Evolutionary conservation across 345 rosid genomes (phyloP).

Genomic region (Ailanthus altissimus): DNA sequence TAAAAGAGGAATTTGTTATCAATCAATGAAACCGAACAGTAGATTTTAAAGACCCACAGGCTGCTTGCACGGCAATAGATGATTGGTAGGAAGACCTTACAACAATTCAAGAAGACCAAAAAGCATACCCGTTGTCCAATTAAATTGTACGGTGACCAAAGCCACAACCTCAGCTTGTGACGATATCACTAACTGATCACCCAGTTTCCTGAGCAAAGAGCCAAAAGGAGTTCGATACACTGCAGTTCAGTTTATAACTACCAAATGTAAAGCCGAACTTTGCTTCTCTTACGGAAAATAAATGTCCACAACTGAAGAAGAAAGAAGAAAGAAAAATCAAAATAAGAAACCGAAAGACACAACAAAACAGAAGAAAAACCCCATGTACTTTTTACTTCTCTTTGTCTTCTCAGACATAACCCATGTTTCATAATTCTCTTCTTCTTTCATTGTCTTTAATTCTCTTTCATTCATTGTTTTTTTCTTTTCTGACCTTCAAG

Average conservation of each 20-base stretch:
- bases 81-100: background rate
- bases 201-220: background rate
- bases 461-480: background rate
- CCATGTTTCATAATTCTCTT: background rate
- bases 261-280: background rate
- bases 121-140: background rate
- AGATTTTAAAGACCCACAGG: background rate
- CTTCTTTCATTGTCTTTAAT: background rate
- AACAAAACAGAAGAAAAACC: background rate
- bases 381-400: background rate
- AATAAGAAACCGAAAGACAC: too few species aligned
- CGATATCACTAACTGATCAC: background rate
- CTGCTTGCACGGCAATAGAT: background rate
- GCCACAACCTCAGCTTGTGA: background rate
- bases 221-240: background rate
- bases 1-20: background rate
- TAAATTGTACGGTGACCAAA: background rate
- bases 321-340: background rate
- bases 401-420: slow-evolving; percentile 6
- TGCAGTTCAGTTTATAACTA: background rate
- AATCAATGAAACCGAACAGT: background rate
- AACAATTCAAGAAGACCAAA: background rate
- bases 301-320: background rate
- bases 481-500: background rate
- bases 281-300: background rate